Evolutionary conservation across 257 asterid species (phyloP).

Genomic region (Haberlea rhodopensis): DNA sequence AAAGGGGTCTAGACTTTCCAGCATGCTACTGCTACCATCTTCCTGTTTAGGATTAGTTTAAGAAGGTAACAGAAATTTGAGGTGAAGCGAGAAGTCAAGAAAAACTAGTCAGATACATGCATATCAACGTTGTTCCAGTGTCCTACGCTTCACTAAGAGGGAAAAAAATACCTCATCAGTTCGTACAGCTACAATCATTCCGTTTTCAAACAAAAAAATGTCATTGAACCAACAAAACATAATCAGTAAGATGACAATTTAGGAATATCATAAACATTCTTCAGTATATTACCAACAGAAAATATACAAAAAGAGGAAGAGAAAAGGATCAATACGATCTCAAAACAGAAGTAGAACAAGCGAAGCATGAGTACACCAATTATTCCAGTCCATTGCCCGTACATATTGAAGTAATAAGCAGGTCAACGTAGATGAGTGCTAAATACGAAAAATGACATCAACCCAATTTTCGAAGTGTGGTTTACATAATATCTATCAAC

Average conservation of each 20-base stretch:
- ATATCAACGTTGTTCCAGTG: not conserved
- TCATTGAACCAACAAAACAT: conserved; percentile 17
- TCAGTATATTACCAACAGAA: not conserved
- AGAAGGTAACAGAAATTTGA: conserved; percentile 2
- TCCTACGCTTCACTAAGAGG: conserved; percentile 18
- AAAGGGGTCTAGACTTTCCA: conserved; percentile 79
- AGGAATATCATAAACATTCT: not conserved
- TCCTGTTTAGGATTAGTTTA: conserved; percentile 44
- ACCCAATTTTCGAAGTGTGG: too few relatives aligned
- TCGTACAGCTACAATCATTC: conserved; percentile 73
- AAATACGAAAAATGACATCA: too few relatives aligned
- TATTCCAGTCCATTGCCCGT: conserved; percentile 3
- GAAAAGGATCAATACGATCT: conserved; percentile 9
- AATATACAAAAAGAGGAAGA: conserved; percentile 14
- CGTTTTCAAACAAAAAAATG: conserved; percentile 37
- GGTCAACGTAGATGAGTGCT: too few relatives aligned
- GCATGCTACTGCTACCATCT: conserved; percentile 74
- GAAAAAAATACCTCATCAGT: conserved; percentile 69
- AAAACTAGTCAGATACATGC: conserved; percentile 12
- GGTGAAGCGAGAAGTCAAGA: conserved; percentile 7
- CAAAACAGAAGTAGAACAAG: conserved; percentile 6
- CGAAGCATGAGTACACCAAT: conserved; percentile 7
- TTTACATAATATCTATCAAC: too few relatives aligned
- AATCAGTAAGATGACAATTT: conserved; percentile 12
- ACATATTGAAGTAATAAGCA: too few relatives aligned